Percentiles rank a stretch among this genome's conserved stretches.
These are phyloP conservation scores for Thymus mandschuricus DNA, from an alignment of 257 asterid species.

Conservation along the genomic window DNA sequence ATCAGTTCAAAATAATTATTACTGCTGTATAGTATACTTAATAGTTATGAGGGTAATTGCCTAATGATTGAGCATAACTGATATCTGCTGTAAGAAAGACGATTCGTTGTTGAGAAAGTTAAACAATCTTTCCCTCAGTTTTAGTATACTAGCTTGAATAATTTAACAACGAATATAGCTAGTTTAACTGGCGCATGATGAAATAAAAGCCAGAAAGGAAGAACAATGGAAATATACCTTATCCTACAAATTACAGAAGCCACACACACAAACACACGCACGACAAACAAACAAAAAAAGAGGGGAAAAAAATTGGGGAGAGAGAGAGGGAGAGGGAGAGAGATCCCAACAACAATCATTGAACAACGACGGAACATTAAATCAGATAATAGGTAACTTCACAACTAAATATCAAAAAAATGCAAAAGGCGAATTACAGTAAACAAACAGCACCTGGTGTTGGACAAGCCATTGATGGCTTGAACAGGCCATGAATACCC, in stretches of 20 bases:
- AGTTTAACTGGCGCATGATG: neutral
- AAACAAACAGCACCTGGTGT: constrained; percentile 52
- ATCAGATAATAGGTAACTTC: constrained; percentile 13
- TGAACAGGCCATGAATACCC: constrained; percentile 79
- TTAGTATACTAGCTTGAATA: neutral
- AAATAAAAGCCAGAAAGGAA: neutral
- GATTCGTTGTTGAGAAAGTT: neutral
- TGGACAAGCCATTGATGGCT: constrained; percentile 58
- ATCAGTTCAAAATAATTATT: too few species aligned
- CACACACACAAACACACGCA: neutral
- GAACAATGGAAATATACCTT: neutral
- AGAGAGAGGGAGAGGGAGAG: neutral
- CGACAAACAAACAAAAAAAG: neutral
- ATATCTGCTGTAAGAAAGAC: neutral
- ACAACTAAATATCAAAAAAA: neutral
- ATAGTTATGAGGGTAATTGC: neutral
- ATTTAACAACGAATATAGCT: neutral
- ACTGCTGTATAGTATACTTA: too few species aligned
- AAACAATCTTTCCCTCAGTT: neutral
- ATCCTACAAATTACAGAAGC: constrained; percentile 23
- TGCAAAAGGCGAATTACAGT: constrained; percentile 3
- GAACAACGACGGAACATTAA: neutral
- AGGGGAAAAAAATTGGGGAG: neutral
- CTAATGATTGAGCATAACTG: neutral
- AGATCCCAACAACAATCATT: neutral